A percentile compares a stretch with the other conserved stretches of the same genome.
phyloP scores from a whole-genome alignment of 2,329 filamentous ascomycete species.

The Graphium sp. region DNA sequence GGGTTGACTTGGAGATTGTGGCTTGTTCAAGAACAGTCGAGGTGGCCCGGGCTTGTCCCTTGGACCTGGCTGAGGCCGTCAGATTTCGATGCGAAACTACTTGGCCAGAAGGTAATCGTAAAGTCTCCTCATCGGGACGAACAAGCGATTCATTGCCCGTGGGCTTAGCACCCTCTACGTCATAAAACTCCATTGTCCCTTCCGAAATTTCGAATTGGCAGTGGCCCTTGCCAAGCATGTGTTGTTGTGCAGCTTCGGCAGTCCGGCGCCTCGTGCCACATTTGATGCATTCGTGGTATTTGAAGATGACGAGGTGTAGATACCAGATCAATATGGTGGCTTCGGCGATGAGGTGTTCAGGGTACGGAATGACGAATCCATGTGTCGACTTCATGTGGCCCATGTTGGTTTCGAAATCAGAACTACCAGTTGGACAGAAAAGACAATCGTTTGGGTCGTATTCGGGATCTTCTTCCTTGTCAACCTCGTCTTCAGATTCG shows the following conservation, averaged over 20 bases:
- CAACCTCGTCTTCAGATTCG: conserved; percentile 1
- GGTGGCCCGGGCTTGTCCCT: too few species aligned
- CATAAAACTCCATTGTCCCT: conserved; percentile 19
- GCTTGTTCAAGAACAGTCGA: conserved; percentile 3
- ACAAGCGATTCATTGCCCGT: background rate
- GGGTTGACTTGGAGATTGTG: background rate
- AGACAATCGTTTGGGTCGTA: conserved; percentile 18
- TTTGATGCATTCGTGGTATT: conserved; percentile 30
- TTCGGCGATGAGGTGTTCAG: conserved; percentile 22
- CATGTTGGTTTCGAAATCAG: conserved; percentile 17
- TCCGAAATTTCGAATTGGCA: conserved; percentile 21
- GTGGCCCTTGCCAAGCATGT: conserved; percentile 30
- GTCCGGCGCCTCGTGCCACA: conserved; percentile 26
- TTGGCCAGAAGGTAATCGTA: conserved; percentile 10
- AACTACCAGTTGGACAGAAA: conserved; percentile 19
- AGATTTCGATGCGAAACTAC: conserved; percentile 8
- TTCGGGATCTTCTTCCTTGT: background rate
- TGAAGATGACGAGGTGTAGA: conserved; percentile 27
- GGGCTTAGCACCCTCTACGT: conserved; percentile 8
- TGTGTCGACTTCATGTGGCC: conserved; percentile 31
- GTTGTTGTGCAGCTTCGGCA: conserved; percentile 27
- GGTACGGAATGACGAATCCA: conserved; percentile 23
- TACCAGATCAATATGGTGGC: conserved; percentile 27
- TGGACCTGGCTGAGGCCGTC: too few species aligned
- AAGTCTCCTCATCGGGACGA: conserved; percentile 10